These are phyloP conservation scores for Cocos nucifera DNA, from an alignment of 176 grass and related monocot species.

Conservation along the genomic window DNA sequence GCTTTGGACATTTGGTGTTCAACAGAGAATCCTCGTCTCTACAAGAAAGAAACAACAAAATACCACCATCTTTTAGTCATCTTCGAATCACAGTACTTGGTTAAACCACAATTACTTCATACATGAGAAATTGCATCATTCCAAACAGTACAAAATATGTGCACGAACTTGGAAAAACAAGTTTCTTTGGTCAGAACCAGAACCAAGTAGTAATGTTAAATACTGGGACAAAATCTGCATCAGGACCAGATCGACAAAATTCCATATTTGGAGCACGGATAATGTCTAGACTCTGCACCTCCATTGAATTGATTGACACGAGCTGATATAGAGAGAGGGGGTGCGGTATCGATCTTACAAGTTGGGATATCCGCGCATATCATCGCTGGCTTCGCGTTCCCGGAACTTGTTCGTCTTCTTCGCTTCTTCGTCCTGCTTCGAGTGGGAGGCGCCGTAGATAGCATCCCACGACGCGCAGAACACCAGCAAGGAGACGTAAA, in stretches of 20 bases:
- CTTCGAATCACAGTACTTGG: background rate
- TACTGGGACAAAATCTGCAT: too few species aligned
- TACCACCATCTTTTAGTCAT: constrained; percentile 5
- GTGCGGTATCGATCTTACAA: constrained; percentile 31
- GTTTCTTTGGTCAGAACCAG: too few species aligned
- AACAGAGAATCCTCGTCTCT: constrained; percentile 90
- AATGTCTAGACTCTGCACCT: too few species aligned
- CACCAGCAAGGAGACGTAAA: constrained; percentile 19
- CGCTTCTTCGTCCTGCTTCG: background rate
- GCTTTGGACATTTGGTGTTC: constrained; percentile 66
- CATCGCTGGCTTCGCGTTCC: constrained; percentile 82
- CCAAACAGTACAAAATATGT: too few species aligned
- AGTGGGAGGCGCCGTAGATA: background rate
- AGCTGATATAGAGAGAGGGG: too few species aligned
- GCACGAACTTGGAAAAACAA: too few species aligned
- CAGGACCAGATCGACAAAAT: too few species aligned
- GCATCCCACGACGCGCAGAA: constrained; percentile 15
- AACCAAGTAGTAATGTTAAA: too few species aligned
- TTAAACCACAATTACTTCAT: too few species aligned
- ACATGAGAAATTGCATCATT: too few species aligned
- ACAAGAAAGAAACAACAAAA: constrained; percentile 12
- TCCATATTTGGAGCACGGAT: too few species aligned
- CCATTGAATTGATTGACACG: too few species aligned
- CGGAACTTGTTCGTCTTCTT: constrained; percentile 82
- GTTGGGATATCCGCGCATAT: constrained; percentile 62